Base-by-base conservation (phyloP, 768 basidiomycete genomes). In the Amanita rubescens region DNA sequence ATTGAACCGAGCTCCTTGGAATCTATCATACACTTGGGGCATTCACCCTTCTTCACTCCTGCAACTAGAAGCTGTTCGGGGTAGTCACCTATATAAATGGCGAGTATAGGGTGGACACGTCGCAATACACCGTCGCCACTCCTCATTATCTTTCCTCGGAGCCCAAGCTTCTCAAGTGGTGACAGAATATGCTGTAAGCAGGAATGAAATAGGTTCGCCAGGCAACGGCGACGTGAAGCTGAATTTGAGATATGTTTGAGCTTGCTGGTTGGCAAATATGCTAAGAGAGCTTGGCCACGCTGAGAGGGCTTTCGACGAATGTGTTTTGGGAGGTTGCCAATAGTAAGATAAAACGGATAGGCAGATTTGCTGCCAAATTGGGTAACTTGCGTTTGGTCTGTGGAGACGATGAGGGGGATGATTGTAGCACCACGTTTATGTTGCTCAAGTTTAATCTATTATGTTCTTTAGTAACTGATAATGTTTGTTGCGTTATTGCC, bases 321-420 rank as follows among this genome's bases (percentile, higher is more conserved):
- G 0, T 67, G 59, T 51, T 76, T 77, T 0, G 68, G 64, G 4
- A 79, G 63, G 52, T 77, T 78, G 0, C 75, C 75, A 49, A 78
- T 70, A 0, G 76, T 74, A 12, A 79, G 47, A 55, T 80, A 80
- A 0, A 80, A 65, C 0, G 77, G 77, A 59, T 74, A 78, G 7
- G 74, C 71, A 19, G 55, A 46, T 55, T 77, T 75, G 52, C 72
- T 68, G 1, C 68, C 57, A 52, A 77, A 75, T 0, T 60, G 50
- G 0, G 72, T 73, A 0, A 78, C 58, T 49, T 69, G 63, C 0
- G 75, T 78, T 45, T 77, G 78, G 59, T 80, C 75, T 0, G 75
- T 67, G 0, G 74, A 67, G 2, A 80, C 58, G 17, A 46, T 46
- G 15, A 46, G 22, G 14, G 44, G 24, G 7, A 11, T 11, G 6